Percentiles rank a stretch among this genome's conserved stretches.
Evolutionary conservation across 2,329 filamentous ascomycete species (phyloP).

Genomic region (Chrysoporthe austroafricana): DNA sequence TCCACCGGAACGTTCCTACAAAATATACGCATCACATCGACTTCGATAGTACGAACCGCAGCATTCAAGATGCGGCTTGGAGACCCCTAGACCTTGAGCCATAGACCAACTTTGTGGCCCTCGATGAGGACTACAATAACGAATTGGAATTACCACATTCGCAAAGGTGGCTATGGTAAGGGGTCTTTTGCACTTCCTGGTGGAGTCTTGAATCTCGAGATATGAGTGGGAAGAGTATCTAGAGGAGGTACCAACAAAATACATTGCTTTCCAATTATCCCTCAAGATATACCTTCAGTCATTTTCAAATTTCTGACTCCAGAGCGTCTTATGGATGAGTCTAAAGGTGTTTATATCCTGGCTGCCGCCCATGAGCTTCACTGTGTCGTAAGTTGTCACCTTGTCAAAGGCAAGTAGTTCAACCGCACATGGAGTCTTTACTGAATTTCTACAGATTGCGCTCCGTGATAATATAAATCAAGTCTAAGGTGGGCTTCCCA

Average conservation of each 20-base stretch:
- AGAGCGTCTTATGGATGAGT: too few relatives aligned
- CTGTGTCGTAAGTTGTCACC: conserved; percentile 27
- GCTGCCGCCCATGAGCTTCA: conserved; percentile 30
- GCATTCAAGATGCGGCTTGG: conserved; percentile 28
- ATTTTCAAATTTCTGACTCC: background rate
- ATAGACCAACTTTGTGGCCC: conserved; percentile 29
- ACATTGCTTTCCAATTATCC: too few relatives aligned
- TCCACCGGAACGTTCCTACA: conserved; percentile 29
- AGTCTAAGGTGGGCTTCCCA: conserved; percentile 25
- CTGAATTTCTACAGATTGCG: too few relatives aligned
- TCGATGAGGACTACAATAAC: conserved; percentile 28
- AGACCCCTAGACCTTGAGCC: conserved; percentile 24
- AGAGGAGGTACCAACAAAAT: too few relatives aligned
- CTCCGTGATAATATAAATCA: background rate
- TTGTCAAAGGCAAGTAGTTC: too few relatives aligned
- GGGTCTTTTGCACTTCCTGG: too few relatives aligned
- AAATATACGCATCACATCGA: conserved; percentile 18
- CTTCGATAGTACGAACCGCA: conserved; percentile 28
- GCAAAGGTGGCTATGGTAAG: conserved; percentile 30
- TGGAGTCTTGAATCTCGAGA: too few relatives aligned
- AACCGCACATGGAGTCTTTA: too few relatives aligned
- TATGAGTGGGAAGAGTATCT: too few relatives aligned
- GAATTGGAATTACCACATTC: conserved; percentile 25
- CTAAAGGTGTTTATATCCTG: conserved; percentile 30
- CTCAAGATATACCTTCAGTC: too few relatives aligned